These are phyloP conservation scores for Eucalyptus cloeziana DNA, from an alignment of 345 rosid species.

Conservation along the genomic window DNA sequence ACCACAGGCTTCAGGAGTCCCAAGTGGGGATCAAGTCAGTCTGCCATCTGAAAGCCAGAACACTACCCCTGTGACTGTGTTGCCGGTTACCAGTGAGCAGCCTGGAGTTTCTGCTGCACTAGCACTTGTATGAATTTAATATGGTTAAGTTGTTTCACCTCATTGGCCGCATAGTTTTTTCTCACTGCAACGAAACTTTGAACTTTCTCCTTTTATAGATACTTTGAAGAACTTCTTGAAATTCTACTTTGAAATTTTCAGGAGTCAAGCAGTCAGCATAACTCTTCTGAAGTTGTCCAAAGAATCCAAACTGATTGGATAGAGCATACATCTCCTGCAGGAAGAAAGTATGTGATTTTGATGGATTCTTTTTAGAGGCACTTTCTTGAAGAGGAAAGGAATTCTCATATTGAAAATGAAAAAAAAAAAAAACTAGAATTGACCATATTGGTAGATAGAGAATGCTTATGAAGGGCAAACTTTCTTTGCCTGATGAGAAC, in stretches of 20 bases:
- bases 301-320: slow-evolving; percentile 57
- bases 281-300: slow-evolving; percentile 19
- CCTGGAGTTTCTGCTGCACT: slow-evolving; percentile 18
- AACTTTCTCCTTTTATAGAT: neutral
- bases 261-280: slow-evolving; percentile 24
- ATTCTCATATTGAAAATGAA: neutral
- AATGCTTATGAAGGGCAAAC: neutral
- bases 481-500: neutral
- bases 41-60: slow-evolving; percentile 26
- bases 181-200: neutral
- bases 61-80: slow-evolving; percentile 16
- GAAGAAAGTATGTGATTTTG: slow-evolving; percentile 45
- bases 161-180: neutral
- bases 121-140: slow-evolving; percentile 18
- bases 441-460: neutral
- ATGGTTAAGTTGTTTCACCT: neutral
- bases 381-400: neutral
- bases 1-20: slow-evolving; percentile 28
- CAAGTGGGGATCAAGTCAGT: slow-evolving; percentile 39
- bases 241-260: slow-evolving; percentile 6
- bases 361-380: neutral
- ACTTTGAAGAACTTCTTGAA: neutral
- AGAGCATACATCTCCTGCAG: slow-evolving; percentile 75
- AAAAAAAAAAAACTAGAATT: neutral
- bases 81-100: slow-evolving; percentile 33